Conservation (phyloP, 2,329 filamentous ascomycete species). For the Colletotrichum theobromicola region DNA sequence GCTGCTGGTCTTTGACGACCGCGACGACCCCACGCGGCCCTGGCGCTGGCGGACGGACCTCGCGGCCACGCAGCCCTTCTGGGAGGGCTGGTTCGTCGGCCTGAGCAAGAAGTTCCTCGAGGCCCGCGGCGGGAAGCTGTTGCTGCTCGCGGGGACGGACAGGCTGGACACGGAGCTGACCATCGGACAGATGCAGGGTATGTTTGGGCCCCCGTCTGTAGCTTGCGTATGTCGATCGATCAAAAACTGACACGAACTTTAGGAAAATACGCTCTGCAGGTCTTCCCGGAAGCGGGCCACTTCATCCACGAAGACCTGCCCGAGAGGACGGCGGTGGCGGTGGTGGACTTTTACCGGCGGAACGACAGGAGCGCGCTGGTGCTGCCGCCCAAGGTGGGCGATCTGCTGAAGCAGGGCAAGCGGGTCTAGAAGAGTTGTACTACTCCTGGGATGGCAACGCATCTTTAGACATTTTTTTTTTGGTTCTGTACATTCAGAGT, state of each 20-base stretch:
- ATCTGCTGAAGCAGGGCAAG: constrained; percentile 68
- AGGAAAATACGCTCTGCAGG: constrained; percentile 94
- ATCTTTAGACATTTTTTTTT: constrained; percentile 1
- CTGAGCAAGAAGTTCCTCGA: constrained; percentile 87
- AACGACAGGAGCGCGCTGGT: constrained; percentile 88
- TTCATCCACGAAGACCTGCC: constrained; percentile 97
- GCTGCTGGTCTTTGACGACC: constrained; percentile 62
- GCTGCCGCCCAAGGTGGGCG: constrained; percentile 89
- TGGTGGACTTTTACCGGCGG: constrained; percentile 89
- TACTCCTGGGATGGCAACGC: background rate
- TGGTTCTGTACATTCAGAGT: background rate
- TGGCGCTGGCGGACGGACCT: constrained; percentile 91
- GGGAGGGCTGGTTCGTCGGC: constrained; percentile 92
- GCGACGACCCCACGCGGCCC: constrained; percentile 43
- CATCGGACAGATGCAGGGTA: constrained; percentile 97
- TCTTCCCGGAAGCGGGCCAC: constrained; percentile 93
- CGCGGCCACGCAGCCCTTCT: constrained; percentile 83
- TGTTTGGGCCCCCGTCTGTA: constrained; percentile 23
- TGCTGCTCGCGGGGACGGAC: constrained; percentile 89
- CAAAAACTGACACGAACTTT: constrained; percentile 11
- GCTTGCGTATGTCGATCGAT: background rate
- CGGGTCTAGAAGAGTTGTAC: constrained; percentile 54
- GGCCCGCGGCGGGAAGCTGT: constrained; percentile 81
- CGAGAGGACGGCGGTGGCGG: constrained; percentile 81
- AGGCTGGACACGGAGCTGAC: constrained; percentile 89